phyloP scores from a whole-genome alignment of 1,284 basidiomycete genomes.

The Fistulina hepatica region DNA sequence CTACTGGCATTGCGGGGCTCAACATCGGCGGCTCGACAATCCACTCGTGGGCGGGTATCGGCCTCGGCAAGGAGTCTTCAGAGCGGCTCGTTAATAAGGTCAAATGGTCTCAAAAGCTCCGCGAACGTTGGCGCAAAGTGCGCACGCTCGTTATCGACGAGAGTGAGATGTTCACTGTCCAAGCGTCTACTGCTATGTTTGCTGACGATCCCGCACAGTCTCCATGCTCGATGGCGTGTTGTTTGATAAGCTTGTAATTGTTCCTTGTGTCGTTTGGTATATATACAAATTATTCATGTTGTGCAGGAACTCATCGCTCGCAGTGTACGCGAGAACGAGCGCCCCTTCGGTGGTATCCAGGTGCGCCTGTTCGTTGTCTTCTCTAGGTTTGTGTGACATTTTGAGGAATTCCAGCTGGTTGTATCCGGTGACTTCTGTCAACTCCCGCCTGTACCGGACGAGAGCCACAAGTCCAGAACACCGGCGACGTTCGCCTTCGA shows the following conservation, averaged over 20 bases:
- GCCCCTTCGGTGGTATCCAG: constrained; percentile 84
- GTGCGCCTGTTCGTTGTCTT: too few relatives aligned
- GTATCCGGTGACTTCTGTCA: constrained; percentile 90
- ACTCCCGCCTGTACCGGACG: constrained; percentile 68
- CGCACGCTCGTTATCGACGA: constrained; percentile 86
- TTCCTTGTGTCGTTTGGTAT: neutral
- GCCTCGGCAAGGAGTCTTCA: constrained; percentile 42
- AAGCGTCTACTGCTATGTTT: neutral
- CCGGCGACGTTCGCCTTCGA: constrained; percentile 68
- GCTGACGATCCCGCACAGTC: constrained; percentile 32
- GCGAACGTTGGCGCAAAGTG: constrained; percentile 63
- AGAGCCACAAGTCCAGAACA: constrained; percentile 19
- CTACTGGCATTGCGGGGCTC: constrained; percentile 82
- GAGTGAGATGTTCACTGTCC: constrained; percentile 35
- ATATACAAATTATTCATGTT: constrained; percentile 3
- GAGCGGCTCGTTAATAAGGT: constrained; percentile 48
- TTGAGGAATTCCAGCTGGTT: too few relatives aligned
- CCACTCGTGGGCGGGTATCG: constrained; percentile 81
- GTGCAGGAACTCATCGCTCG: constrained; percentile 40
- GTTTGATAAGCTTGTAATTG: constrained; percentile 66
- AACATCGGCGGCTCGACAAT: constrained; percentile 83
- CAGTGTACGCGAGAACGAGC: constrained; percentile 37
- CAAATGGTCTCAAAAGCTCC: constrained; percentile 36
- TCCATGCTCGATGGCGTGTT: constrained; percentile 84
- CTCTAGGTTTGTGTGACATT: too few relatives aligned